Percentiles rank a stretch among this genome's conserved stretches.
Evolutionary conservation across 176 grass and related monocot genomes (phyloP).

Genomic region (Carex littledalei): DNA sequence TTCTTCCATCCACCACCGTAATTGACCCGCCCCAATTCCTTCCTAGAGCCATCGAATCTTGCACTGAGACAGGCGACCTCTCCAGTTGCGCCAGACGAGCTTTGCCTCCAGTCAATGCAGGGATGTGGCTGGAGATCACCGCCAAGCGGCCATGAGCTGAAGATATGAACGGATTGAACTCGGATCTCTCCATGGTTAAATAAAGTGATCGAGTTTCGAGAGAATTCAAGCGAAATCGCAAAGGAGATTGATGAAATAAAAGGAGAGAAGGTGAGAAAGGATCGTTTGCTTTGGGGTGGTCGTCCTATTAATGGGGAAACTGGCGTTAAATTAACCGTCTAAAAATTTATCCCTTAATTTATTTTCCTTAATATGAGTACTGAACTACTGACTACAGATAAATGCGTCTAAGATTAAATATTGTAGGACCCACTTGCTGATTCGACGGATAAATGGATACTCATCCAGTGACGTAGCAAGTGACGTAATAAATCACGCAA

Average conservation of each 20-base stretch:
- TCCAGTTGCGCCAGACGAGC: conserved; percentile 22
- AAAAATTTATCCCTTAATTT: no score
- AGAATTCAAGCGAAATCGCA: background rate
- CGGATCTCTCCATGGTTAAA: conserved; percentile 38
- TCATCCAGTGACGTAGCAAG: conserved; percentile 2
- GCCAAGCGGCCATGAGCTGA: conserved; percentile 40
- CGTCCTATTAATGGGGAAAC: background rate
- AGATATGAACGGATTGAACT: conserved; percentile 11
- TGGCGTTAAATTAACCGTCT: no score
- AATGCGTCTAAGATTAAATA: conserved; percentile 14
- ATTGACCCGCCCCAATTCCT: conserved; percentile 49
- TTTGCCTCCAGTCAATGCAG: background rate
- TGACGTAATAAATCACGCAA: background rate
- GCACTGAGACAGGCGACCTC: conserved; percentile 38
- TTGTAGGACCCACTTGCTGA: background rate
- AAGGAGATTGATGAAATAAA: background rate
- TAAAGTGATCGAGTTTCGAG: background rate
- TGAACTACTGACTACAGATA: background rate
- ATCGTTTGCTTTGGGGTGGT: background rate
- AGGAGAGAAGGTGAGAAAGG: background rate
- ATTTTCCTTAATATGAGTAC: background rate
- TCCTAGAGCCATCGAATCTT: background rate
- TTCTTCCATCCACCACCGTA: conserved; percentile 54
- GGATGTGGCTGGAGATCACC: conserved; percentile 49
- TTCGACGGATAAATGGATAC: background rate